Evolutionary conservation across 495 filamentous ascomycete species (phyloP), one percentile per base, ranked within the genome.

Genomic region (Cryomyces antarcticus): DNA sequence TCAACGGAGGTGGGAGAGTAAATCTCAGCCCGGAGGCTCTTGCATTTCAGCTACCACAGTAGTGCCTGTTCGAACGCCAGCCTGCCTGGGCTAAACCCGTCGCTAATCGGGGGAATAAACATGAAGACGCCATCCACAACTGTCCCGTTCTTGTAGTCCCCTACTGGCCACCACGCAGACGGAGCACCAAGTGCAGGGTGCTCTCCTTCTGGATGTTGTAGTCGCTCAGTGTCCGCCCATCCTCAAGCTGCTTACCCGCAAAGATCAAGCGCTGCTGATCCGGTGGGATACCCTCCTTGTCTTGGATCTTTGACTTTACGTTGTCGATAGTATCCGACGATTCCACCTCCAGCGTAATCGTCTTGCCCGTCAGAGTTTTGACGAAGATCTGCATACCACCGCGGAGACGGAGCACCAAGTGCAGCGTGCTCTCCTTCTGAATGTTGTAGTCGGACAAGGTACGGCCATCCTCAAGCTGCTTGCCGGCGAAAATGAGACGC

Each of bases 131-230:
- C n/a, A n/a, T n/a, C n/a, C n/a, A n/a, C n/a, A n/a, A n/a, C n/a
- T n/a, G n/a, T n/a, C n/a, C n/a, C n/a, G n/a, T n/a, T n/a, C n/a
- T n/a, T n/a, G n/a, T n/a, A n/a, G n/a, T n/a, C n/a, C n/a, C n/a
- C n/a, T n/a, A n/a, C n/a, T n/a, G n/a, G n/a, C 88, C 88, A 76
- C 88, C 88, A 69, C 88, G 86, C 9, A 97, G 80, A 61, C 89
- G 82, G 44, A 97, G 83, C 38, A 97, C 89, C 49, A 97, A 66
- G 65, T 97, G 89, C 9, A 97, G 71, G n/a, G 89, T 97, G 35
- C 80, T 86, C 63, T 96, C 89, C 67, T 97, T 97, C 62, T 96
- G 89, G 41, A 96, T 97, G 69, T 97, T 97, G 74, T 96, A 96
- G 58, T 96, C 89, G 48, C 75, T 82, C 2, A 97, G 68, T n/a